phyloP scores from a whole-genome alignment of 2,329 filamentous ascomycete species.

The Phyllosticta paracitricarpa region DNA sequence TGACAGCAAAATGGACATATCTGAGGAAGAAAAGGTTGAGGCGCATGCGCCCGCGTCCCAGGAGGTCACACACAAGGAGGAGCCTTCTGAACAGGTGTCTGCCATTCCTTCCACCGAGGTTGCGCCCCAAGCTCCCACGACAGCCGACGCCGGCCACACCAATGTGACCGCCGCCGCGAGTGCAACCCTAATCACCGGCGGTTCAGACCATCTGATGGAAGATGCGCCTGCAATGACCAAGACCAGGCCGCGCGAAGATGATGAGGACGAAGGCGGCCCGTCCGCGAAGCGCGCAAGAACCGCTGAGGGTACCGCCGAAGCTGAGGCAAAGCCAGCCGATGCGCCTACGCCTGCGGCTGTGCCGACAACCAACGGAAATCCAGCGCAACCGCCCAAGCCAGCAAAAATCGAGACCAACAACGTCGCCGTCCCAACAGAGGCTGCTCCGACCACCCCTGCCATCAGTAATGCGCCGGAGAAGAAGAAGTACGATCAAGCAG shows the following conservation, averaged over 20 bases:
- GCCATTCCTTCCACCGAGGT: conserved; percentile 1
- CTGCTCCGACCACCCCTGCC: conserved; percentile 1
- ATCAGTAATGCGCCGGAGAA: conserved; percentile 11
- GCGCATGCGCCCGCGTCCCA: background rate
- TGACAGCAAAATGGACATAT: conserved; percentile 1
- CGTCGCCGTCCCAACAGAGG: background rate
- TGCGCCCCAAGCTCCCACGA: conserved; percentile 1
- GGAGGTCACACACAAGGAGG: conserved; percentile 2
- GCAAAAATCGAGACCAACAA: background rate
- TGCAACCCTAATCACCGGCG: background rate
- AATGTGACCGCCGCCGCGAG: background rate
- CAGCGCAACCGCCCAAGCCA: background rate
- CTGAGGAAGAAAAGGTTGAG: background rate
- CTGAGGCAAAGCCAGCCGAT: conserved; percentile 36
- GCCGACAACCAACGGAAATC: background rate
- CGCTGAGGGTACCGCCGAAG: conserved; percentile 34
- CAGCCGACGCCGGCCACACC: background rate
- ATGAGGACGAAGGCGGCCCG: conserved; percentile 52
- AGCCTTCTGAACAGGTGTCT: conserved; percentile 3
- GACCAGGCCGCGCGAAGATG: conserved; percentile 68
- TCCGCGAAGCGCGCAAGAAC: conserved; percentile 74
- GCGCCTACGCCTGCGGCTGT: conserved; percentile 20
- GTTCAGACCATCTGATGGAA: conserved; percentile 25
- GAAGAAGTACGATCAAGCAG: conserved; percentile 27
- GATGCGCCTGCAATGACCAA: conserved; percentile 30